Conservation (phyloP, 495 filamentous ascomycete species). For the Aspergillus panamensis region DNA sequence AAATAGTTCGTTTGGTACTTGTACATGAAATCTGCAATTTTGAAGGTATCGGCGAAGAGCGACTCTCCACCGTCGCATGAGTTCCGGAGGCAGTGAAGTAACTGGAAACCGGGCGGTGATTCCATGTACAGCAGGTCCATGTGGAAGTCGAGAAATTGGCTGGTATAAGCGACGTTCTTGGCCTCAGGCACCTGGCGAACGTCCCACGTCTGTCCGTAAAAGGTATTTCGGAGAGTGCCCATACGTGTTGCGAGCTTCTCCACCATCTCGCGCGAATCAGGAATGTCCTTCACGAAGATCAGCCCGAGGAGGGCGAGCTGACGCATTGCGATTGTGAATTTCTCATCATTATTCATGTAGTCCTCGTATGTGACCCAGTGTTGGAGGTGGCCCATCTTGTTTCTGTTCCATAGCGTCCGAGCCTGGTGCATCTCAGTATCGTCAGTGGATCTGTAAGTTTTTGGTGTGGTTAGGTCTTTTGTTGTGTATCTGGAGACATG, state of each 20-base stretch:
- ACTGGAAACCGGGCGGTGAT: conserved; percentile 72
- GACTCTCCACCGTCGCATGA: conserved; percentile 73
- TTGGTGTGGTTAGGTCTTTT: conserved; percentile 25
- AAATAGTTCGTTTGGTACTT: conserved; percentile 23
- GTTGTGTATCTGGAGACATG: conserved; percentile 49
- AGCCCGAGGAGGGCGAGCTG: conserved; percentile 60
- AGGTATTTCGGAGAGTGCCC: conserved; percentile 71
- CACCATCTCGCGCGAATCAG: conserved; percentile 59
- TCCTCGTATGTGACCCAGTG: conserved; percentile 61
- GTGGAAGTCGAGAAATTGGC: conserved; percentile 72
- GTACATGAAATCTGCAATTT: conserved; percentile 52
- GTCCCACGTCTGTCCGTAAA: conserved; percentile 90
- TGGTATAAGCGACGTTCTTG: conserved; percentile 91
- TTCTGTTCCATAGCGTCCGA: conserved; percentile 34
- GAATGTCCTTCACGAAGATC: conserved; percentile 69
- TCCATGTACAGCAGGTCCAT: conserved; percentile 91
- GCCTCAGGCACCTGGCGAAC: conserved; percentile 71
- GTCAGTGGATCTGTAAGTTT: not conserved
- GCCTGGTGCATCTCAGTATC: not conserved
- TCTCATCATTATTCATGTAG: conserved; percentile 57
- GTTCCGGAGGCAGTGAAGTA: conserved; percentile 82
- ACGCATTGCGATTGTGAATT: conserved; percentile 51
- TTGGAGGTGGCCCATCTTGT: conserved; percentile 24
- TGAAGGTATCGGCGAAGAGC: conserved; percentile 70
- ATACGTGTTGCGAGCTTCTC: conserved; percentile 65